A percentile compares a stretch with the other conserved stretches of the same genome.
These are phyloP conservation scores for Obelidium mucronatum DNA, from an alignment of 192 early-diverging fungal species.

Conservation along the genomic window DNA sequence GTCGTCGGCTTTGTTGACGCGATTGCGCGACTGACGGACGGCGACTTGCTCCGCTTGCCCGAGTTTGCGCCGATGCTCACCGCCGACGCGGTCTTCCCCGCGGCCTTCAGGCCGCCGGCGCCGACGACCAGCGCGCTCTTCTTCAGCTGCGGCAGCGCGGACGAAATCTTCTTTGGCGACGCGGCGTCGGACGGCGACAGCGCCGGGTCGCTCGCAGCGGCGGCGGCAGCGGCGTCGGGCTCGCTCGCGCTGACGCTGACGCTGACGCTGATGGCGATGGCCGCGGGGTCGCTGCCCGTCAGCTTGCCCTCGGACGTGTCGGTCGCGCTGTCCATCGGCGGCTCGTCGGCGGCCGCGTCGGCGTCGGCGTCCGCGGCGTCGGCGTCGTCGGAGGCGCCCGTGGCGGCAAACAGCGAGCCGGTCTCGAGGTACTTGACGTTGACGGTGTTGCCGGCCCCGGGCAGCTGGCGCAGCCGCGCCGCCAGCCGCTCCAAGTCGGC, in stretches of 20 bases:
- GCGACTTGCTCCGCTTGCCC: conserved; percentile 8
- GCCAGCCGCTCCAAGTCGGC: conserved; percentile 39
- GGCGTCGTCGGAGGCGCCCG: neutral
- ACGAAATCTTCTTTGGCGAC: conserved; percentile 39
- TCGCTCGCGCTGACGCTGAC: neutral
- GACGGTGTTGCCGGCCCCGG: conserved; percentile 54
- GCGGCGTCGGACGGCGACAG: neutral
- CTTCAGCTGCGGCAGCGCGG: conserved; percentile 46
- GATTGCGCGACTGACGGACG: conserved; percentile 27
- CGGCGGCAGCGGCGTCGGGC: neutral
- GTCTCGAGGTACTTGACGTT: conserved; percentile 53
- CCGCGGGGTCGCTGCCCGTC: neutral
- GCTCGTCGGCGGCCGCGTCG: neutral
- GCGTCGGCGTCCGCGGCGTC: neutral
- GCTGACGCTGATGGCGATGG: conserved; percentile 11
- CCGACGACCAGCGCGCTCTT: conserved; percentile 53
- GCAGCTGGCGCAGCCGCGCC: conserved; percentile 51
- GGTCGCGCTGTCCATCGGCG: neutral
- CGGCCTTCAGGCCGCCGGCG: conserved; percentile 58
- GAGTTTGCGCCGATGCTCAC: conserved; percentile 6
- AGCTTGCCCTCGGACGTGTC: conserved; percentile 1
- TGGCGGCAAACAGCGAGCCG: conserved; percentile 46
- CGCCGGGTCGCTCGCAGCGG: neutral
- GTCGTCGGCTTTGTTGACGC: conserved; percentile 32
- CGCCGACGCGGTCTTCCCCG: conserved; percentile 32